A percentile compares a stretch with the other conserved stretches of the same genome.
These are phyloP conservation scores for Cyclospora cayetanensis DNA, from an alignment of 169 alveolate genomes.

Conservation along the genomic window DNA sequence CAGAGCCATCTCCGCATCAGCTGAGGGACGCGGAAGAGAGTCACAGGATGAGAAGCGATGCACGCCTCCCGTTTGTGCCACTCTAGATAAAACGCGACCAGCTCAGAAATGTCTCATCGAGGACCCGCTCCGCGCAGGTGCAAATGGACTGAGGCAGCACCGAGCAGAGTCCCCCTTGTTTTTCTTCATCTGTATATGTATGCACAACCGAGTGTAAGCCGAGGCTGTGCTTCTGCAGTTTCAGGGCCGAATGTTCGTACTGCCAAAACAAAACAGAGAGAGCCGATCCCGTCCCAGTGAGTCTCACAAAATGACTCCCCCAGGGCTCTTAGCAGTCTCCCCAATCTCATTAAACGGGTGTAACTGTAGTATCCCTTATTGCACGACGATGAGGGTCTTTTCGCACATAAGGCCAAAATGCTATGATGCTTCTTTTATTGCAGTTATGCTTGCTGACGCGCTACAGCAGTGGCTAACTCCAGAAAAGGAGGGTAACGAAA, in stretches of 20 bases:
- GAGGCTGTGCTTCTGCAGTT: neutral
- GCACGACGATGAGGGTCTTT: no score
- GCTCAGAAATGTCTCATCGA: neutral
- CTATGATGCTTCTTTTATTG: no score
- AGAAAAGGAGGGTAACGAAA: no score
- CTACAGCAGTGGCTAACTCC: no score
- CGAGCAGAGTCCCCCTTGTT: neutral
- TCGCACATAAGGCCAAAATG: no score
- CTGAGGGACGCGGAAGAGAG: no score
- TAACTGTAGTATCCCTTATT: no score
- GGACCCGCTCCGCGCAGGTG: neutral
- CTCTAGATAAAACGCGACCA: no score
- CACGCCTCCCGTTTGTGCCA: no score
- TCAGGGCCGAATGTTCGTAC: neutral
- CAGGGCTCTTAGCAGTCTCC: neutral
- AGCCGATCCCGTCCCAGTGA: neutral
- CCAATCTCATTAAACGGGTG: neutral
- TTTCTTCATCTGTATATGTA: neutral
- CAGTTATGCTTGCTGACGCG: no score
- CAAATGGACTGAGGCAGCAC: neutral
- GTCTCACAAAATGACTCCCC: neutral
- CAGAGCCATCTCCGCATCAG: no score
- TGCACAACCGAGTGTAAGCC: neutral
- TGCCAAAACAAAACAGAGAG: neutral
- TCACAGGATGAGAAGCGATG: no score